Conservation (phyloP, 768 basidiomycete species). For the Suillus tomentosus region DNA sequence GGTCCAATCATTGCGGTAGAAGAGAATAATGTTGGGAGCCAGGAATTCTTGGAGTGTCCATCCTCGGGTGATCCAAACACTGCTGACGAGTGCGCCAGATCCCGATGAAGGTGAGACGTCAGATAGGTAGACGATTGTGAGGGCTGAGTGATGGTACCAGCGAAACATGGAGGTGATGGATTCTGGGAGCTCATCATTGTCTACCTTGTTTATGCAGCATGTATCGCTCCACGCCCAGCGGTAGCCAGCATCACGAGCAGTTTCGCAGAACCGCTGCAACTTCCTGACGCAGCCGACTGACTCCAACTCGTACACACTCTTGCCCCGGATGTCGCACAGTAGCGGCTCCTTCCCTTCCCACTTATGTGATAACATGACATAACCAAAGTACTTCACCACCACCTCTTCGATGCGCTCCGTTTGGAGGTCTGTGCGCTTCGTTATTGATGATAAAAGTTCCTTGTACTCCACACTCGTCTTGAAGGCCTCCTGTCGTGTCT, state of each 20-base stretch:
- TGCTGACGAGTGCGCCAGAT: neutral
- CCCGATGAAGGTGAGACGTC: neutral
- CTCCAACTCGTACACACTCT: neutral
- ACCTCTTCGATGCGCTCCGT: neutral
- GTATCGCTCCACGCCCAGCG: neutral
- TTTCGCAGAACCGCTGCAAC: neutral
- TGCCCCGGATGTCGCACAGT: neutral
- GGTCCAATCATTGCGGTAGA: constrained; percentile 28
- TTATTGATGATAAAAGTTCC: neutral
- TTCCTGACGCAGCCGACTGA: neutral
- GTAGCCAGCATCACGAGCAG: neutral
- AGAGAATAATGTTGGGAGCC: constrained; percentile 12
- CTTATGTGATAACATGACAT: neutral
- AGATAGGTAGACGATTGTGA: neutral
- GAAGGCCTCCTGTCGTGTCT: neutral
- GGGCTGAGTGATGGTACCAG: neutral
- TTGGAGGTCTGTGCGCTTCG: neutral
- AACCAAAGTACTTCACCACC: neutral
- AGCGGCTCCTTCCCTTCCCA: neutral
- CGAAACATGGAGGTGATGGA: constrained; percentile 2
- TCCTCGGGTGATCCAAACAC: neutral
- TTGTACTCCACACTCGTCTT: neutral
- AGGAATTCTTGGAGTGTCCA: constrained; percentile 6
- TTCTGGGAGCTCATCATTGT: neutral
- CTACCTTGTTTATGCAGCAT: neutral